Percentiles rank a stretch among this genome's conserved stretches.
phyloP scores from a whole-genome alignment of 2,329 filamentous ascomycete species.

The Colletotrichum liriopes region DNA sequence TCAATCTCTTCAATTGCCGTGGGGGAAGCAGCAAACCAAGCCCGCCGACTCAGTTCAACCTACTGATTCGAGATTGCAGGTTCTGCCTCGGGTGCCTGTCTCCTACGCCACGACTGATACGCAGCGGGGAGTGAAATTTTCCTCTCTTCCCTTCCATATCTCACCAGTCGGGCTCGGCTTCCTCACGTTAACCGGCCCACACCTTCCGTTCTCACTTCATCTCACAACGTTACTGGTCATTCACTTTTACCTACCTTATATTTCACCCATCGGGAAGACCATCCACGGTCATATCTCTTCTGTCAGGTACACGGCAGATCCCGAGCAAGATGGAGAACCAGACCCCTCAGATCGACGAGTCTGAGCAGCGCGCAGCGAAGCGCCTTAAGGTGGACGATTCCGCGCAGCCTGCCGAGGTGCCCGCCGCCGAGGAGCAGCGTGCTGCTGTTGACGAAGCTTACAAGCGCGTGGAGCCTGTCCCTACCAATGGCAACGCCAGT shows the following conservation, averaged over 20 bases:
- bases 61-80: not conserved
- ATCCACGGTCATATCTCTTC: not conserved
- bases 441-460: constrained; percentile 33
- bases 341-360: constrained; percentile 23
- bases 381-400: constrained; percentile 45
- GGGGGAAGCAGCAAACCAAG: not conserved
- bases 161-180: constrained; percentile 19
- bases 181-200: constrained; percentile 5
- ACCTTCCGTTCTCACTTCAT: constrained; percentile 29
- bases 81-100: not conserved
- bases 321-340: constrained; percentile 33
- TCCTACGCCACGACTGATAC: not conserved
- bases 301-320: not conserved
- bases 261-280: not conserved
- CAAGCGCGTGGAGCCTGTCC: constrained; percentile 28
- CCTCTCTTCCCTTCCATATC: constrained; percentile 3
- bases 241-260: not conserved
- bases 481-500: constrained; percentile 31
- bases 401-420: constrained; percentile 5
- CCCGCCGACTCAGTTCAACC: not conserved
- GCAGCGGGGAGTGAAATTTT: constrained; percentile 6
- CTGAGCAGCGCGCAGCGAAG: constrained; percentile 45
- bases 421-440: constrained; percentile 30
- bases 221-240: constrained; percentile 13
- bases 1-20: not conserved